Base-by-base conservation (phyloP, 257 asterid genomes). In the Echium plantagineum region DNA sequence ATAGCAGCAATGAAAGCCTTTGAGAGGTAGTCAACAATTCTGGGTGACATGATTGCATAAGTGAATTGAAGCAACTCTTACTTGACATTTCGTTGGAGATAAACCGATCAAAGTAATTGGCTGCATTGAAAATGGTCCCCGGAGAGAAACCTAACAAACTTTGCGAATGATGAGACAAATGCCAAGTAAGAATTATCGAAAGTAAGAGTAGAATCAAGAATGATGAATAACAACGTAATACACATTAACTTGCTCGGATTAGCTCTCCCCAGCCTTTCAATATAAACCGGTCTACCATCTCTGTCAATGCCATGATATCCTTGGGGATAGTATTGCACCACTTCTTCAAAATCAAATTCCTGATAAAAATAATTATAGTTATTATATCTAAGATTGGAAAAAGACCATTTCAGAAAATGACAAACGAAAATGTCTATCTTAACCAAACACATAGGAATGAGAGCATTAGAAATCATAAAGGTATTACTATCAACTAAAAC, bases 231-330 rank as follows among this genome's bases (percentile, higher is more conserved):
- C n/a, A n/a, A n/a, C n/a, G 99, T 89, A 68, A 80, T 66, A 62
- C 82, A 77, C 81, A 89, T 69, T 57, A 93, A 73, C 70, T 84
- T 89, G 70, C 83, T 85, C 4, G 94, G 97, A 53, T 93, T 78
- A 62, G 96, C 90, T 74, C 73, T 79, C 71, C 99, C 99, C 61
- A 89, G 94, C 80, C 94, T 82, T 83, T 93, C 96, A 65, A 93
- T 84, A 73, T 93, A 93, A 75, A 93, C 75, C 53, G 99, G 99
- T 63, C 96, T 83, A 71, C 97, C 99, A 71, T 88, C 95, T 74
- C 76, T 83, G 71, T 93, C 99, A 68, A 89, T 91, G 63, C 99
- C 99, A 71, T 93, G 99, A 75, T 84, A 93, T 73, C 99, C 99
- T 71, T 89, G 97, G 55, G 99, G 99, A 65, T 89, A 93, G 73